Evolutionary conservation across 1,284 basidiomycete genomes (phyloP).

Genomic region (Ustilago shanxiensis): DNA sequence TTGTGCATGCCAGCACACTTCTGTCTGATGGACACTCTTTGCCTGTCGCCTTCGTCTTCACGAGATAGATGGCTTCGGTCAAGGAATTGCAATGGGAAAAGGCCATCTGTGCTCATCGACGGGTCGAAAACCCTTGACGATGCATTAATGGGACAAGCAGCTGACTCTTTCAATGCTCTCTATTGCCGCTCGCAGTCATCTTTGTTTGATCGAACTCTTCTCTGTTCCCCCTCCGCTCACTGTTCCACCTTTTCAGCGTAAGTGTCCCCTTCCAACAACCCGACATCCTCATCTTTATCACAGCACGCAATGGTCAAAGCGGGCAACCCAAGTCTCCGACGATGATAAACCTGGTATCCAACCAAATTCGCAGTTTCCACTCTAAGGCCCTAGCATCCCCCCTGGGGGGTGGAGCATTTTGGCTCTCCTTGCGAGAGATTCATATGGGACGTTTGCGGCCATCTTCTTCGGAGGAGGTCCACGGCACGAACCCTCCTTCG

Average conservation of each 20-base stretch:
- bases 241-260: conserved; percentile 23
- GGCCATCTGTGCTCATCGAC: neutral
- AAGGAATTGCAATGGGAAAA: neutral
- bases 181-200: conserved; percentile 18
- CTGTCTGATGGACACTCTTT: conserved; percentile 58
- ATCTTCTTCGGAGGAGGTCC: conserved; percentile 64
- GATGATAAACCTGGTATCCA: conserved; percentile 71
- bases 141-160: neutral
- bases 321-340: conserved; percentile 48
- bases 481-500: conserved; percentile 68
- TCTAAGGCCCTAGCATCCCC: conserved; percentile 68
- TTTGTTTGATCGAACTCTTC: conserved; percentile 2
- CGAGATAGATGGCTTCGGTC: neutral
- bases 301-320: neutral
- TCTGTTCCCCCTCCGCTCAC: conserved; percentile 3
- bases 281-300: neutral
- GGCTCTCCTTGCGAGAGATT: conserved; percentile 69
- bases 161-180: conserved; percentile 18
- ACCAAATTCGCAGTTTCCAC: conserved; percentile 71
- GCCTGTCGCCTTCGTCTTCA: conserved; percentile 16
- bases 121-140: neutral
- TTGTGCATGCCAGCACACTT: conserved; percentile 70
- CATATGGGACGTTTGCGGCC: conserved; percentile 56
- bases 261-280: conserved; percentile 11
- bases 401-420: conserved; percentile 59